A percentile compares a stretch with the other conserved stretches of the same genome.
These are phyloP conservation scores for Mycena polygramma DNA, from an alignment of 768 basidiomycete genomes.

Conservation along the genomic window DNA sequence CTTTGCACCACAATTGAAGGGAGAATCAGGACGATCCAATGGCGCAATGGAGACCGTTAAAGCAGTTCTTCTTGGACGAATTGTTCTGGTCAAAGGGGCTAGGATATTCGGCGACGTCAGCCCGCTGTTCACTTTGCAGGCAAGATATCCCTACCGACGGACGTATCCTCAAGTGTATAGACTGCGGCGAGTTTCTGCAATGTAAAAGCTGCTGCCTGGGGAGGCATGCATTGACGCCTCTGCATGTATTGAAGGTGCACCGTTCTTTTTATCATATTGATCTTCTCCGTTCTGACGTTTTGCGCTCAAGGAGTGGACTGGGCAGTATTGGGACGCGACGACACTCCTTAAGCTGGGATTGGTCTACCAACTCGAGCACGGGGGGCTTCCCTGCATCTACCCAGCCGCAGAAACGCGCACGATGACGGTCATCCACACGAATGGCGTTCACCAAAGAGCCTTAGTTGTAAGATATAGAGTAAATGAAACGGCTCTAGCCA, in stretches of 20 bases:
- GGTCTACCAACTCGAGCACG: too few species aligned
- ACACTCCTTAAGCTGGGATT: too few species aligned
- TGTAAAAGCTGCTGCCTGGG: neutral
- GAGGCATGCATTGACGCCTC: neutral
- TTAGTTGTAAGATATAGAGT: conserved; percentile 2
- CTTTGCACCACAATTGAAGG: too few species aligned
- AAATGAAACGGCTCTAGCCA: neutral
- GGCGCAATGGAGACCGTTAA: neutral
- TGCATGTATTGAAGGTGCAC: neutral
- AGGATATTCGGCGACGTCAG: neutral
- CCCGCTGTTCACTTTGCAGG: neutral
- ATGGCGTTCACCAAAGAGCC: neutral
- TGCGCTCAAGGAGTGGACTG: too few species aligned
- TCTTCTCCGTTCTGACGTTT: too few species aligned
- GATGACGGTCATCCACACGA: too few species aligned
- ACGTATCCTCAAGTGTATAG: neutral
- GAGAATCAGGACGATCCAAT: conserved; percentile 8
- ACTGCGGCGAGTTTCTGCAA: neutral
- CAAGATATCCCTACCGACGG: neutral
- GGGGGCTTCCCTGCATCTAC: too few species aligned
- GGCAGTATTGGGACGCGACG: too few species aligned
- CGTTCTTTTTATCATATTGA: neutral
- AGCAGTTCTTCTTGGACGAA: conserved; percentile 4
- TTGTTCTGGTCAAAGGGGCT: neutral
- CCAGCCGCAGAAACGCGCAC: too few species aligned